Conservation (phyloP, 257 asterid genomes). For the Cruciata laevipes region DNA sequence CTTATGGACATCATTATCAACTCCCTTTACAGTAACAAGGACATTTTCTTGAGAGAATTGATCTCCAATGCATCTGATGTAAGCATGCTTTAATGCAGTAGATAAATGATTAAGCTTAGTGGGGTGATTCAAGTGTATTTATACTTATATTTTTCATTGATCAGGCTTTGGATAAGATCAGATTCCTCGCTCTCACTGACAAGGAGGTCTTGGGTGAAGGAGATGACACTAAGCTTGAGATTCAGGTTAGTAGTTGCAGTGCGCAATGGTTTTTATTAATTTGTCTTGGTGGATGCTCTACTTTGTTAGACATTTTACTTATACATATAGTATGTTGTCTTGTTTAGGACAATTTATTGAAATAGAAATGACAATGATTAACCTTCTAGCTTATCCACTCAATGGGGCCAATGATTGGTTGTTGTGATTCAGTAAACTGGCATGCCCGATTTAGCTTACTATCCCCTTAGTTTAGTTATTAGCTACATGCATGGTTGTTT, state of each 20-base stretch:
- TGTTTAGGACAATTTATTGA: neutral
- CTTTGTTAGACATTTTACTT: no score
- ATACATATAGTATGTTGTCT: neutral
- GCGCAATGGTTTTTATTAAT: neutral
- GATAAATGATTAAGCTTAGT: neutral
- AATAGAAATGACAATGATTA: neutral
- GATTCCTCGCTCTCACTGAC: slow-evolving; percentile 84
- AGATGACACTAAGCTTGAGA: slow-evolving; percentile 77
- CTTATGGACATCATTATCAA: slow-evolving; percentile 95
- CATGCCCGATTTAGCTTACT: neutral
- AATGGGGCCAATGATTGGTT: neutral
- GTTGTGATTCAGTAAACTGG: neutral
- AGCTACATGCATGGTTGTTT: neutral
- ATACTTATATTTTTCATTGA: neutral
- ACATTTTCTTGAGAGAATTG: slow-evolving; percentile 89
- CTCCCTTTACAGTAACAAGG: slow-evolving; percentile 94
- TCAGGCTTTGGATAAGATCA: slow-evolving; percentile 91
- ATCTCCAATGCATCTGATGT: slow-evolving; percentile 98
- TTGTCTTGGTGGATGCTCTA: neutral
- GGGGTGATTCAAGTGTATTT: slow-evolving; percentile 1
- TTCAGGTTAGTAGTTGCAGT: slow-evolving; percentile 49
- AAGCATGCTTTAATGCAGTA: slow-evolving; percentile 20
- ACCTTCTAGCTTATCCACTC: neutral
- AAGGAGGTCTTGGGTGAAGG: slow-evolving; percentile 95
- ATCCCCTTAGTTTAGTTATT: neutral